phyloP scores from a whole-genome alignment of 1,284 basidiomycete species.

The Chondrostereum purpureum region DNA sequence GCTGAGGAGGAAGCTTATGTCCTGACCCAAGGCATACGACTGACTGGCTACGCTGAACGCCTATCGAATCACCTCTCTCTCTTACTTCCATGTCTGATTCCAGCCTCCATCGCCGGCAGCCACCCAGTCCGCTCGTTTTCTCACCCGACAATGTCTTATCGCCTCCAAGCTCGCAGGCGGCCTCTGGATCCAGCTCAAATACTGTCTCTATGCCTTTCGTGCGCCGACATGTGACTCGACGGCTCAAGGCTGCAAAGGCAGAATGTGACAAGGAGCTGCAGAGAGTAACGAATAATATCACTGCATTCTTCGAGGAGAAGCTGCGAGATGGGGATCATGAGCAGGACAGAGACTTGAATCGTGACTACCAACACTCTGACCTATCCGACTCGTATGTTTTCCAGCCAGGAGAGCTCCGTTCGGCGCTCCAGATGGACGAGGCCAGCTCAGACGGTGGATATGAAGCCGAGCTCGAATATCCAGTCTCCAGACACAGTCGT shows the following conservation, averaged over 20 bases:
- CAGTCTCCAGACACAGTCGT: constrained; percentile 50
- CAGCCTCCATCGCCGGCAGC: constrained; percentile 55
- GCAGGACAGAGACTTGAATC: constrained; percentile 48
- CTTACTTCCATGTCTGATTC: constrained; percentile 56
- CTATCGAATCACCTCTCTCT: too few species aligned
- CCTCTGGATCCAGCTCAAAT: constrained; percentile 51
- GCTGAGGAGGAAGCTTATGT: neutral
- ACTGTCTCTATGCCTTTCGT: constrained; percentile 89
- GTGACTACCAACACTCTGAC: constrained; percentile 41
- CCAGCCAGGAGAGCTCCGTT: constrained; percentile 48
- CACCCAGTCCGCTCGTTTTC: constrained; percentile 72
- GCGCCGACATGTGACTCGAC: constrained; percentile 86
- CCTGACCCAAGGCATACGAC: too few species aligned
- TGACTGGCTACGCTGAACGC: too few species aligned
- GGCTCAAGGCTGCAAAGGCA: constrained; percentile 89
- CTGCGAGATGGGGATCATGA: constrained; percentile 71
- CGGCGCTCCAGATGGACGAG: constrained; percentile 57
- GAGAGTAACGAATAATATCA: constrained; percentile 89
- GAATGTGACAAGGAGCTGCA: constrained; percentile 94
- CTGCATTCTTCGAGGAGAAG: constrained; percentile 87
- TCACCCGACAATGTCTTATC: constrained; percentile 58
- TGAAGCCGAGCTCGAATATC: constrained; percentile 63
- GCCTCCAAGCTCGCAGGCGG: constrained; percentile 34
- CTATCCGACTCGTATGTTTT: constrained; percentile 56
- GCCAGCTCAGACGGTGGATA: constrained; percentile 74